Percentiles rank a stretch among this genome's conserved stretches.
Conservation (phyloP, 345 rosid genomes). For the Stellera chamaejasme region DNA sequence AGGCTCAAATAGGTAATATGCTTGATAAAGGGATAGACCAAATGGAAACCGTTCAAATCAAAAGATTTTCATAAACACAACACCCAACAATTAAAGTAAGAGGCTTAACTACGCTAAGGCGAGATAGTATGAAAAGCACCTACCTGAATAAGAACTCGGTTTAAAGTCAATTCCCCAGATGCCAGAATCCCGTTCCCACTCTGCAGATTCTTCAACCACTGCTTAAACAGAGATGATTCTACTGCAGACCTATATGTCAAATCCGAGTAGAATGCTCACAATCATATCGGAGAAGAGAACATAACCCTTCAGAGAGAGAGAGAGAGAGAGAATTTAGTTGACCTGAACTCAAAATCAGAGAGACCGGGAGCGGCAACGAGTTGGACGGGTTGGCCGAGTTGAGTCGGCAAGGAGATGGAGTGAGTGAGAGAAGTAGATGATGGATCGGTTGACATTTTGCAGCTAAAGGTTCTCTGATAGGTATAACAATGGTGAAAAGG, state of each 20-base stretch:
- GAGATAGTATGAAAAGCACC: neutral
- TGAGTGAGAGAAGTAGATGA: slow-evolving; percentile 28
- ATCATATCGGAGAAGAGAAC: neutral
- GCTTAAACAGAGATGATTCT: slow-evolving; percentile 71
- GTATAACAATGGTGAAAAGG: slow-evolving; percentile 12
- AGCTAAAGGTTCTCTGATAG: slow-evolving; percentile 6
- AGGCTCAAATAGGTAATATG: too few species aligned
- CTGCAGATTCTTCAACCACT: slow-evolving; percentile 77
- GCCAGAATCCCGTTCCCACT: slow-evolving; percentile 67
- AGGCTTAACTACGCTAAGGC: neutral
- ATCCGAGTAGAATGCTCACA: neutral
- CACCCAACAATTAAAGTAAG: too few species aligned
- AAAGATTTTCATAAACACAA: too few species aligned
- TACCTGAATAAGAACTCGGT: slow-evolving; percentile 75
- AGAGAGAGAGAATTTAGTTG: neutral
- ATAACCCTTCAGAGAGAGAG: neutral
- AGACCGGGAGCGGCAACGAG: slow-evolving; percentile 56
- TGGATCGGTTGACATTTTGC: slow-evolving; percentile 28
- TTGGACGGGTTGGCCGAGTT: slow-evolving; percentile 49
- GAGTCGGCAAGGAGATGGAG: slow-evolving; percentile 39
- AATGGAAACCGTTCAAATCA: too few species aligned
- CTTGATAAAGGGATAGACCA: too few species aligned
- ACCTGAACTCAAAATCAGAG: slow-evolving; percentile 63
- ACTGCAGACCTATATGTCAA: slow-evolving; percentile 40
- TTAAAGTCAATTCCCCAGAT: slow-evolving; percentile 39